A percentile compares a stretch with the other conserved stretches of the same genome.
Conservation (phyloP, 805 yeast genomes). For the Cephaloascus albidus region DNA sequence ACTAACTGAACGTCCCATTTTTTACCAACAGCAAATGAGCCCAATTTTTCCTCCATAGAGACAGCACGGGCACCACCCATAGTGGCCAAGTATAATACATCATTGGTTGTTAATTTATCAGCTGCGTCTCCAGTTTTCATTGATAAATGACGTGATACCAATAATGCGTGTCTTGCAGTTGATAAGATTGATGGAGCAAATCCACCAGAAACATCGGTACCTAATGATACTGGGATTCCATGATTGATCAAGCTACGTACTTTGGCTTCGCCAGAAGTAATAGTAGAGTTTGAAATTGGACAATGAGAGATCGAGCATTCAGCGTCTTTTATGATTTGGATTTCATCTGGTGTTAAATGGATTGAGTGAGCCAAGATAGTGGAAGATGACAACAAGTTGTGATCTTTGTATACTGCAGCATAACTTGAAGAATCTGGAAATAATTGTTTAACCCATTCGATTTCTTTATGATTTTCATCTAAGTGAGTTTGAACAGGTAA, state of each 20-base stretch:
- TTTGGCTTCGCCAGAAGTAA: slow-evolving; percentile 87
- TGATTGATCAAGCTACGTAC: slow-evolving; percentile 58
- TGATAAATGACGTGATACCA: slow-evolving; percentile 64
- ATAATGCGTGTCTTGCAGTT: slow-evolving; percentile 59
- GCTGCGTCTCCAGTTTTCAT: slow-evolving; percentile 38
- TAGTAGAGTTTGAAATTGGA: slow-evolving; percentile 82
- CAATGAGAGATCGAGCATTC: slow-evolving; percentile 82
- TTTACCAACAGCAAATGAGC: slow-evolving; percentile 71
- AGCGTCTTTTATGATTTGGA: slow-evolving; percentile 40
- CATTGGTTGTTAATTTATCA: slow-evolving; percentile 51
- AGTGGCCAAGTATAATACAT: slow-evolving; percentile 76
- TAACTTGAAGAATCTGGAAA: slow-evolving; percentile 68
- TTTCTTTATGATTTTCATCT: slow-evolving; percentile 72
- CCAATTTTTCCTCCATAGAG: slow-evolving; percentile 45
- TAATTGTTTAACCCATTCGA: slow-evolving; percentile 58
- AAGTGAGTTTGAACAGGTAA: slow-evolving; percentile 85
- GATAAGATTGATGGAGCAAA: slow-evolving; percentile 55
- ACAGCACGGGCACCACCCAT: slow-evolving; percentile 82
- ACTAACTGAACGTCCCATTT: slow-evolving; percentile 78
- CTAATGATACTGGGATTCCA: slow-evolving; percentile 69
- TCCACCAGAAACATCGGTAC: slow-evolving; percentile 78
- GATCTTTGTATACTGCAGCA: slow-evolving; percentile 67
- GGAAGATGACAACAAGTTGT: slow-evolving; percentile 46
- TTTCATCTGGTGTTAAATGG: slow-evolving; percentile 61
- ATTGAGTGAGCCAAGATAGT: slow-evolving; percentile 89